Evolutionary conservation across 331 rosid genomes (phyloP).

Genomic region (Dryas integrifolia): DNA sequence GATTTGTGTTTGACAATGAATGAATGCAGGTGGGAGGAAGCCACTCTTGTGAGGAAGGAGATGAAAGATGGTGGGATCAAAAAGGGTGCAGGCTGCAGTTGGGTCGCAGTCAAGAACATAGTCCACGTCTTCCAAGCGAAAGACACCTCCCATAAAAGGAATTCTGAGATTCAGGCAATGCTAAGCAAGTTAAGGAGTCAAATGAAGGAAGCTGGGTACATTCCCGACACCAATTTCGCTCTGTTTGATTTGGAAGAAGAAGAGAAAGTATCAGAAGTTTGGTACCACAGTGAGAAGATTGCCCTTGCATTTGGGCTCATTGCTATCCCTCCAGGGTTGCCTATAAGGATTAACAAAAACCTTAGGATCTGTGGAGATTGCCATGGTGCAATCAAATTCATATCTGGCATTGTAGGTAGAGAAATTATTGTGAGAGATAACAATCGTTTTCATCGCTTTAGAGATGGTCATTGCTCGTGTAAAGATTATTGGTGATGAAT

Average conservation of each 20-base stretch:
- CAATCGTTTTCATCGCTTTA: slow-evolving; percentile 63
- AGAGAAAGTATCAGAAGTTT: slow-evolving; percentile 64
- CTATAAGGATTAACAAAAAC: slow-evolving; percentile 62
- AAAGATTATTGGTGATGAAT: slow-evolving; percentile 63
- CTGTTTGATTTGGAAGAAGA: slow-evolving; percentile 74
- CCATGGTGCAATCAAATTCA: slow-evolving; percentile 68
- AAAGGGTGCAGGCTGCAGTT: slow-evolving; percentile 74
- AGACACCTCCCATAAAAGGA: slow-evolving; percentile 61
- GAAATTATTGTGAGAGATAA: slow-evolving; percentile 74
- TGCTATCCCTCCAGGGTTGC: slow-evolving; percentile 60
- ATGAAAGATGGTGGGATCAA: slow-evolving; percentile 79
- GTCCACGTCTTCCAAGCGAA: slow-evolving; percentile 77
- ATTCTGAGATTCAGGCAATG: slow-evolving; percentile 67
- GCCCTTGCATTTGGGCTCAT: slow-evolving; percentile 78
- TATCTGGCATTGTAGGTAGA: slow-evolving; percentile 56
- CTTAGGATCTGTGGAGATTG: slow-evolving; percentile 78
- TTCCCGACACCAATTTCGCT: slow-evolving; percentile 57
- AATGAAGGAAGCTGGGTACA: slow-evolving; percentile 67
- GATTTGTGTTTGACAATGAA: slow-evolving; percentile 10
- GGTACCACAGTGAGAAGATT: slow-evolving; percentile 77
- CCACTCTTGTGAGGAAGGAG: slow-evolving; percentile 67
- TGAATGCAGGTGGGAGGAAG: slow-evolving; percentile 87
- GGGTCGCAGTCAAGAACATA: slow-evolving; percentile 62
- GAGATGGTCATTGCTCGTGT: slow-evolving; percentile 62
- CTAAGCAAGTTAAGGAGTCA: slow-evolving; percentile 48